Evolutionary conservation across 2,329 filamentous ascomycete species (phyloP).

Genomic region (Alternaria triticina): DNA sequence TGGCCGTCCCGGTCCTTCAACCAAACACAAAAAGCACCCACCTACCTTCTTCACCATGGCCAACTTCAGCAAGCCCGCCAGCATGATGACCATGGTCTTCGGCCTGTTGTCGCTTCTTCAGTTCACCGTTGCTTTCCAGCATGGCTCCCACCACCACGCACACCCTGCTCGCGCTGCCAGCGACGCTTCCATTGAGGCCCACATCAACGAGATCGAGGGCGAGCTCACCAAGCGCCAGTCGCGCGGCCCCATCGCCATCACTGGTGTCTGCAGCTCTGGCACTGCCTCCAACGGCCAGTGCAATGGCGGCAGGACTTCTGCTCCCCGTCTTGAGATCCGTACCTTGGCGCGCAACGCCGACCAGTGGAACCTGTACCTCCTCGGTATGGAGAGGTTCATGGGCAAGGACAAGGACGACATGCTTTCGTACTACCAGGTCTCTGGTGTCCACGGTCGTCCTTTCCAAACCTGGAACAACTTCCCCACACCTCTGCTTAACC

Average conservation of each 20-base stretch:
- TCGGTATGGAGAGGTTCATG: conserved; percentile 76
- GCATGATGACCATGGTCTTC: conserved; percentile 43
- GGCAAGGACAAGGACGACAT: conserved; percentile 67
- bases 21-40: conserved; percentile 7
- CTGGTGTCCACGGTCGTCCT: conserved; percentile 82
- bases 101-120: conserved; percentile 43
- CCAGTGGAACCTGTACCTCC: conserved; percentile 77
- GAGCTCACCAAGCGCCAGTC: conserved; percentile 34
- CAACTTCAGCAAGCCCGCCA: conserved; percentile 44
- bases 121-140: conserved; percentile 37
- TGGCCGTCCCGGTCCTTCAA: conserved; percentile 15
- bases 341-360: conserved; percentile 67
- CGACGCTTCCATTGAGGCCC: conserved; percentile 28
- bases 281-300: conserved; percentile 33
- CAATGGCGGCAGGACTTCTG: conserved; percentile 35
- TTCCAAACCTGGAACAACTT: conserved; percentile 62
- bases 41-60: conserved; percentile 34
- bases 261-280: conserved; percentile 35
- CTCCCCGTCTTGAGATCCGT: conserved; percentile 69
- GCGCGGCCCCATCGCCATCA: conserved; percentile 30
- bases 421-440: conserved; percentile 78
- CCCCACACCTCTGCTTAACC: conserved; percentile 52
- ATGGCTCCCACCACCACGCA: conserved; percentile 30
- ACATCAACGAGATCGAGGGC: conserved; percentile 32
- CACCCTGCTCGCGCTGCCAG: conserved; percentile 19